Conservation (phyloP, 1,284 basidiomycete genomes). For the Inonotus hispidus region DNA sequence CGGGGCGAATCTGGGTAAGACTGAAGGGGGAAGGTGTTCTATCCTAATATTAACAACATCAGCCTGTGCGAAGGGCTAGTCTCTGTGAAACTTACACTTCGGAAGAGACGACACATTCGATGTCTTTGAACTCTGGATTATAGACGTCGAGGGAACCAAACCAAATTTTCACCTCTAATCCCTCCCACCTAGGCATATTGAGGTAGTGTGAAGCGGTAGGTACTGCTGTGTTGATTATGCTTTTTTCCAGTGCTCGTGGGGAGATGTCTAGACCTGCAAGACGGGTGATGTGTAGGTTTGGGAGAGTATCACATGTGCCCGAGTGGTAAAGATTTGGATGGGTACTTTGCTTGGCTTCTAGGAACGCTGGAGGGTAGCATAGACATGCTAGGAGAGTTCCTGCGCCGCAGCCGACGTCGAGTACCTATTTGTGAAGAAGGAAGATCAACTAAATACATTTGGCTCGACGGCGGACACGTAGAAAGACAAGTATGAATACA, state of each 20-base stretch:
- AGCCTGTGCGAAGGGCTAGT: background rate
- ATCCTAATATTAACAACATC: slow-evolving; percentile 46
- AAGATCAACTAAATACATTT: too few relatives aligned
- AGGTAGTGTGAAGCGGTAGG: slow-evolving; percentile 10
- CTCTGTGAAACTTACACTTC: slow-evolving; percentile 68
- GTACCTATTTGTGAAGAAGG: slow-evolving; percentile 58
- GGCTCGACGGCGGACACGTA: too few relatives aligned
- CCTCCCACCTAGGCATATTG: slow-evolving; percentile 59
- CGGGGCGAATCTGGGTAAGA: slow-evolving; percentile 76
- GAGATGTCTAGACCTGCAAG: slow-evolving; percentile 70
- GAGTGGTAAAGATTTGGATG: background rate
- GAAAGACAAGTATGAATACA: too few relatives aligned
- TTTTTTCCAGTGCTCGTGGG: slow-evolving; percentile 40
- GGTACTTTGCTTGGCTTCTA: slow-evolving; percentile 24
- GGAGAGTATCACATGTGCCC: slow-evolving; percentile 32
- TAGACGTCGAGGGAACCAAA: slow-evolving; percentile 74
- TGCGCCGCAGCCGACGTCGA: slow-evolving; percentile 79
- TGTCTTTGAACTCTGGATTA: slow-evolving; percentile 68
- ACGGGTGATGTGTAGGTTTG: slow-evolving; percentile 52
- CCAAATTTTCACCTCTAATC: slow-evolving; percentile 71
- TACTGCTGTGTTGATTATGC: slow-evolving; percentile 25
- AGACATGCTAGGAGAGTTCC: slow-evolving; percentile 67
- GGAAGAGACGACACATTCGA: slow-evolving; percentile 80
- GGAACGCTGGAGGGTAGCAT: slow-evolving; percentile 67
- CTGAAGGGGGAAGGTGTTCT: slow-evolving; percentile 74